phyloP scores from a whole-genome alignment of 1,284 basidiomycete genomes.

The Ganoderma meredithae region DNA sequence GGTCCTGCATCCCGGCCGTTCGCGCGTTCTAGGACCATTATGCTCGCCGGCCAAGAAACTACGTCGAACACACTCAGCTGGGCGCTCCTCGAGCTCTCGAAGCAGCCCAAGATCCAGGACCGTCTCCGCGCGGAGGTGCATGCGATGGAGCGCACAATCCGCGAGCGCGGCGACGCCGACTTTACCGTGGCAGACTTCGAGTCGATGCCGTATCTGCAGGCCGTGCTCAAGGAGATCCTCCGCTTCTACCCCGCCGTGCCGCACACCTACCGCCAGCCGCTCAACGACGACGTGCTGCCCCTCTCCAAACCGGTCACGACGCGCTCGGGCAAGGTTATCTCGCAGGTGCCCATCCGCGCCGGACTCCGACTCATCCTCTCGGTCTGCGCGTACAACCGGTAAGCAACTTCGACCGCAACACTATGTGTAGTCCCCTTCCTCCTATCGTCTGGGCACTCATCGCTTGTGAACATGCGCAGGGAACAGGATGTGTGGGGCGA shows the following conservation, averaged over 20 bases:
- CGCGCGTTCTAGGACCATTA: conserved; percentile 43
- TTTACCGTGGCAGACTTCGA: conserved; percentile 60
- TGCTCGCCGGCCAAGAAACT: conserved; percentile 62
- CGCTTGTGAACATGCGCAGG: conserved; percentile 19
- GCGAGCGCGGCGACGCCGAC: conserved; percentile 47
- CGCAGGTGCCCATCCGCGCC: conserved; percentile 44
- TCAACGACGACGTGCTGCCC: conserved; percentile 44
- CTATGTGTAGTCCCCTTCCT: background rate
- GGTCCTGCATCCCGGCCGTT: background rate
- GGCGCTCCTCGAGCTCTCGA: conserved; percentile 52
- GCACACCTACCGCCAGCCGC: conserved; percentile 37
- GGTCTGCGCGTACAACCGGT: conserved; percentile 48
- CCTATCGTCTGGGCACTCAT: background rate
- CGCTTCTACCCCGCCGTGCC: conserved; percentile 42
- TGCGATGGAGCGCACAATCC: conserved; percentile 44
- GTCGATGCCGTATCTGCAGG: conserved; percentile 58
- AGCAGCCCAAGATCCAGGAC: conserved; percentile 46
- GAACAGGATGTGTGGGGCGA: conserved; percentile 39
- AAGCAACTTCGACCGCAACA: background rate
- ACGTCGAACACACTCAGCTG: conserved; percentile 52
- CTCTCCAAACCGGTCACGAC: conserved; percentile 39
- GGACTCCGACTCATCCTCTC: conserved; percentile 45
- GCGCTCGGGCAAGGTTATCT: conserved; percentile 40
- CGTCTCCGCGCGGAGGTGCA: conserved; percentile 52
- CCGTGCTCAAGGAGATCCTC: conserved; percentile 55